Percentiles rank a stretch among this genome's conserved stretches.
phyloP scores from a whole-genome alignment of 1,139 yeast genomes.

The Meyerozyma sp. region DNA sequence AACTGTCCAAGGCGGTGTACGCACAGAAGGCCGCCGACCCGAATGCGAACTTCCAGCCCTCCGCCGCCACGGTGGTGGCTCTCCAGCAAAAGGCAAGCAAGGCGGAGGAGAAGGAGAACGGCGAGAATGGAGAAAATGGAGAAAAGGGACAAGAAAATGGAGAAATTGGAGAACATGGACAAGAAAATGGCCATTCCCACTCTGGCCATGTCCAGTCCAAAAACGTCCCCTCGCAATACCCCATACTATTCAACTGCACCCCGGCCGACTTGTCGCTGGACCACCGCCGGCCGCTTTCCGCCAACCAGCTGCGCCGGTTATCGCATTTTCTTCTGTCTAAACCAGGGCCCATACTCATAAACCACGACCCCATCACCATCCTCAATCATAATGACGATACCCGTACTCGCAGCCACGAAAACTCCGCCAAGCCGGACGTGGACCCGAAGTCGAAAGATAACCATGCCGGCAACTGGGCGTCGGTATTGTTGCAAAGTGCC shows the following conservation, averaged over 20 bases:
- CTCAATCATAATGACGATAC: not conserved
- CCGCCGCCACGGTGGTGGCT: not conserved
- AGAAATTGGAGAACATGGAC: constrained; percentile 5
- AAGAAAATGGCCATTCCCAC: not conserved
- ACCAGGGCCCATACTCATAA: not conserved
- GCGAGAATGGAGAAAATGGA: constrained; percentile 5
- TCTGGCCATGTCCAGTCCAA: not conserved
- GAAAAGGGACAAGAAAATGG: too few relatives aligned
- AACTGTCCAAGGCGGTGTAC: not conserved
- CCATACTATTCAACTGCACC: not conserved
- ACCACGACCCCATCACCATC: not conserved
- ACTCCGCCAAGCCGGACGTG: not conserved
- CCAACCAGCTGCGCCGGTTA: not conserved
- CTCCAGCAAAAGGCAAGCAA: not conserved
- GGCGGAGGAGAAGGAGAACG: not conserved
- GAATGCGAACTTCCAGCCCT: constrained; percentile 1
- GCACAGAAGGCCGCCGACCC: constrained; percentile 1
- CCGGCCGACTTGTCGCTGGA: not conserved
- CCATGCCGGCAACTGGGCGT: constrained; percentile 1
- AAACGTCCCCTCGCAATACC: not conserved
- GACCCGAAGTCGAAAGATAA: not conserved
- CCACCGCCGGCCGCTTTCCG: not conserved
- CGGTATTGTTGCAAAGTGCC: not conserved
- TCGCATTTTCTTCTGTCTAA: not conserved
- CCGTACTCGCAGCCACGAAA: not conserved